Evolutionary conservation across 805 yeast species (phyloP), one percentile per base, ranked within the genome.

Genomic region (Suhomyces sp.): DNA sequence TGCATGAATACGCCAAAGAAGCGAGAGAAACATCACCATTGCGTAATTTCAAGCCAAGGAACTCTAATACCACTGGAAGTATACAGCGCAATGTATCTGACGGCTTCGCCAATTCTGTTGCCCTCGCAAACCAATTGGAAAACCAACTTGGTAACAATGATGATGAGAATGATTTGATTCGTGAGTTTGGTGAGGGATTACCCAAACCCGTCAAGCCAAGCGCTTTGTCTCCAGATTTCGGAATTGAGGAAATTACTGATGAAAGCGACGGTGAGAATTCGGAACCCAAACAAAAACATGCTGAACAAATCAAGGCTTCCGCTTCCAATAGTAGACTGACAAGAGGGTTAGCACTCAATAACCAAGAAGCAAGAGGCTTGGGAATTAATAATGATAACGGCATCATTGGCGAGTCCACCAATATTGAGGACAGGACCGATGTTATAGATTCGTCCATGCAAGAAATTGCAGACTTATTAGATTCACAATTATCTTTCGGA

Each of bases 401-500:
- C 11, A 19, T 43, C 13, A 38, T 42, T 28, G 53, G 40, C 16
- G 44, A 48, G 16, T 41, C 54, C 5, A 43, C 54, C 8, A 40
- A 38, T 17, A 20, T 47, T 14, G 39, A 42, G 5, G 30, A 43
- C 13, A 37, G 38, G 23, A n/a, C 33, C 11, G 35, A 41, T 6
- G 46, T 53, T 8, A 52, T 60, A 12, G 60, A 62, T 37, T 39
- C 58, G 2, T 62, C 70, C 2, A 65, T 67, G 29, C 65, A 63
- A 42, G 73, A 66, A 26, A 59, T 67, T 23, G 68, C 63, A 35
- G 58, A 55, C 31, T 60, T 60, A 46, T 57, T 67, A 59, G 66
- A 62, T 32, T 49, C 60, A 2, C 65, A 63, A 29, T 51, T 64
- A 24, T 41, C 29, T 39, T 38, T 51, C 46, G 26, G 30, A 12